Evolutionary conservation across 2,329 filamentous ascomycete species (phyloP), one percentile per base, ranked within the genome.

Genomic region (Ambrosiella xylebori): DNA sequence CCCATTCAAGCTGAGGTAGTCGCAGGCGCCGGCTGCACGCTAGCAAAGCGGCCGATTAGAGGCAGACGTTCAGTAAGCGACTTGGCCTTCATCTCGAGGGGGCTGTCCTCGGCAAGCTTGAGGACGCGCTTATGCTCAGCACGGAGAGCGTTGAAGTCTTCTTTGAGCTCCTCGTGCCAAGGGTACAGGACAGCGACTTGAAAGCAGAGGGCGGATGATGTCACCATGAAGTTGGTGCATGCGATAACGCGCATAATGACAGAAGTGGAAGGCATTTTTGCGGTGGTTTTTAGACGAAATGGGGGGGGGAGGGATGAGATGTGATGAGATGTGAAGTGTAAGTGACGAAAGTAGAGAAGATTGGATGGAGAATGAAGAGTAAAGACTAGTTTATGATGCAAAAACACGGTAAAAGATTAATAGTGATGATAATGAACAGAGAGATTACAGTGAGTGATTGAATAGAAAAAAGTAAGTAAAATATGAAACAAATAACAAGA

Each of bases 171-270:
- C 64, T 83, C 76, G 68, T 85, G 82, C 82, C 82, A 85, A 1
- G 82, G 82, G 67, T 85, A 85, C 9, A 86, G 72, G 44, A 86
- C 82, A 63, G 80, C 81, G 54, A 85, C 79, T 68, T 85, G 82
- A 67, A 86, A 86, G 40, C 72, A 73, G 39, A 86, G 73, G 0
- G 82, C 82, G 3, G 80, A 83, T 37, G 75, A 76, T 57, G 81
- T 82, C 61, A 86, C 79, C 62, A 76, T 65, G 65, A 86, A 85
- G 70, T 86, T 84, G 61, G 79, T 81, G 61, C 82, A 63, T 9
- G 80, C 82, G 62, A 84, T 71, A 55, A 68, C 63, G 54, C 73
- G 71, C 11, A 73, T 74, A 63, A 73, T 54, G 36, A 56, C 27
- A 8, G 59, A 39, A 7, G 52, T 55, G n/a, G 55, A 41, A 37